Base-by-base conservation (phyloP, 805 yeast species). In the Yarrowia alimentaria region DNA sequence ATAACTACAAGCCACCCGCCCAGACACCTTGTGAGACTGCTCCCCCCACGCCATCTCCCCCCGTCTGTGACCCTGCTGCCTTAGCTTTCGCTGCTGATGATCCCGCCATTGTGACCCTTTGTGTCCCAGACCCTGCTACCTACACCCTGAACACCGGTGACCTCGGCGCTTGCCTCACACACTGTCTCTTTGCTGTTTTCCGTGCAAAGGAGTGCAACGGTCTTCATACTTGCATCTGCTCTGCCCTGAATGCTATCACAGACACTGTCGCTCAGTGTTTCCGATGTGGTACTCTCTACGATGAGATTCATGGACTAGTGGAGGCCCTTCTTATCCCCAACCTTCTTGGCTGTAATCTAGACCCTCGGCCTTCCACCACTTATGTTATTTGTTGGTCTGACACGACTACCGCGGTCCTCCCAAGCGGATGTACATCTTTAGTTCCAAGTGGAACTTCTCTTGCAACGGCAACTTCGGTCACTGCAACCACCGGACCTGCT, bases 61-160 rank as follows among this genome's bases (percentile, higher is more conserved):
- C 35, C 19, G 20, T 48, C 34, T n/a, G 53, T 35, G 14, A 29
- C 14, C 33, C 18, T 62, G 63, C 50, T 61, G 68, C 25, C 34
- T n/a, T n/a, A n/a, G 40, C 10, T 64, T 65, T 14, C 26, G 45
- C 11, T 55, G 60, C 6, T 59, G 33, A 18, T 54, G 54, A 20
- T 25, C 37, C 19, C 57, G 53, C 4, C 20, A 26, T 48, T 48
- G 56, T 8, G 58, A 60, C 47, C 48, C 26, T 40, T 33, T 40
- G 48, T 13, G 48, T 28, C 11, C 34, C 48, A 4, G 33, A 40
- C 32, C 54, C 14, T 28, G 48, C 25, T 29, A 40, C 10, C 12
- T 25, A 40, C 50, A 53, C 21, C 34, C 48, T 13, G 22, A 34
- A 14, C 34, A 49, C 30, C 32, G 38, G 37, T 21, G 47, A 10